Evolutionary conservation across 2,329 filamentous ascomycete genomes (phyloP).

Genomic region (Teratosphaeria gauchensis): DNA sequence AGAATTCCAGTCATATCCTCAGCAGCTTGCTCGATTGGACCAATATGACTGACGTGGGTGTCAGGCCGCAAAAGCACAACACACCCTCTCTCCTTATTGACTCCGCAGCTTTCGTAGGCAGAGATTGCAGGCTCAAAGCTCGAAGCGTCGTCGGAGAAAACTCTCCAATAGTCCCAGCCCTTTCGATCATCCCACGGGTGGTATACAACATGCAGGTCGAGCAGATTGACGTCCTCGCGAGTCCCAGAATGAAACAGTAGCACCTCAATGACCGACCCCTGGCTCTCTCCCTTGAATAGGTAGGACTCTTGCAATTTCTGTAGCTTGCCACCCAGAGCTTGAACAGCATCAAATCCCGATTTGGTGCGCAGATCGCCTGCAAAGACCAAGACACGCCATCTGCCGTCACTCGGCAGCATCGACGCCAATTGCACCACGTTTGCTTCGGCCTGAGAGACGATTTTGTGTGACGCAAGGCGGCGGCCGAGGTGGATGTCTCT

Average conservation of each 20-base stretch:
- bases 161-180: not conserved
- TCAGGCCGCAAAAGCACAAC: not conserved
- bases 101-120: not conserved
- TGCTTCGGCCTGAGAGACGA: constrained; percentile 8
- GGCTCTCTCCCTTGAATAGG: not conserved
- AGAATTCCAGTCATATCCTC: not conserved
- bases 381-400: constrained; percentile 13
- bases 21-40: not conserved
- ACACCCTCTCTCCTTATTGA: not conserved
- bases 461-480: constrained; percentile 4
- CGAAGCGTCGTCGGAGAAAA: not conserved
- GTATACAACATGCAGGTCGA: not conserved
- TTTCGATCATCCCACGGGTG: not conserved
- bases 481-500: not conserved
- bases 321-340: not conserved
- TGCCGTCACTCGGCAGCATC: constrained; percentile 8
- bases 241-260: not conserved
- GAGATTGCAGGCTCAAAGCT: not conserved
- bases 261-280: not conserved
- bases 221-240: not conserved
- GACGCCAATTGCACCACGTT: constrained; percentile 3
- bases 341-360: not conserved
- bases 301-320: not conserved
- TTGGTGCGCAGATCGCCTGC: constrained; percentile 4
- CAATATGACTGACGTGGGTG: not conserved